phyloP scores from a whole-genome alignment of 352 stramenopile genomes.

The Phytophthora agathidicida region DNA sequence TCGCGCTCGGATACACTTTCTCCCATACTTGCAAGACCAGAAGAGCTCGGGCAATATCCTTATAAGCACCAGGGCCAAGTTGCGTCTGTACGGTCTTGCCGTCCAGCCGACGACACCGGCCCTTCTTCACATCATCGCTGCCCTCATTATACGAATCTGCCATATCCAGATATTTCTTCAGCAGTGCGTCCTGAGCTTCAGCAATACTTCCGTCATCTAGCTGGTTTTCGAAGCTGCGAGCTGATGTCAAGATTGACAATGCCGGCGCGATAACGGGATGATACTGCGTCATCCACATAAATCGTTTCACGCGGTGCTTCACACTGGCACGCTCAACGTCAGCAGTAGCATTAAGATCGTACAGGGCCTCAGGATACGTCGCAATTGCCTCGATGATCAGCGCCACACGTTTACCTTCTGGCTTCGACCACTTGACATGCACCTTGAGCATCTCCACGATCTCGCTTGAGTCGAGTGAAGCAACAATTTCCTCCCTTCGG shows the following conservation, averaged over 20 bases:
- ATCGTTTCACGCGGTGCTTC: slow-evolving; percentile 57
- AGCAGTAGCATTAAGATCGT: background rate
- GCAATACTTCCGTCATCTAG: slow-evolving; percentile 1
- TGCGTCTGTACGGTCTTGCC: slow-evolving; percentile 49
- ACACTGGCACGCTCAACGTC: slow-evolving; percentile 5
- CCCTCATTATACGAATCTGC: slow-evolving; percentile 38
- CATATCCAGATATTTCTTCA: slow-evolving; percentile 44
- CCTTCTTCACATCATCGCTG: slow-evolving; percentile 8
- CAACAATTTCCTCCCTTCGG: slow-evolving; percentile 27
- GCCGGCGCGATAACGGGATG: slow-evolving; percentile 55
- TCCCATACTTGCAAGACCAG: slow-evolving; percentile 67
- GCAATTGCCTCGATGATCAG: slow-evolving; percentile 67
- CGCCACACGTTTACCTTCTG: slow-evolving; percentile 66
- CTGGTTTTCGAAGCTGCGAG: slow-evolving; percentile 14
- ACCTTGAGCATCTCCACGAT: slow-evolving; percentile 78
- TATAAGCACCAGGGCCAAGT: slow-evolving; percentile 42
- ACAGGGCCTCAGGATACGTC: slow-evolving; percentile 43
- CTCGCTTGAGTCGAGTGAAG: slow-evolving; percentile 38
- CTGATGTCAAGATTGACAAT: slow-evolving; percentile 56
- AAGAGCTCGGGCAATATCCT: slow-evolving; percentile 53
- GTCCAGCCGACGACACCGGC: slow-evolving; percentile 45
- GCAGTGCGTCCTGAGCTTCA: slow-evolving; percentile 38
- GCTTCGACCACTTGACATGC: slow-evolving; percentile 80
- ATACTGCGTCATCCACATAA: slow-evolving; percentile 77
- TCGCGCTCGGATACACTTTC: slow-evolving; percentile 37